Percentiles rank a stretch among this genome's conserved stretches.
Evolutionary conservation across 2,329 filamentous ascomycete species (phyloP).

Genomic region (Paecilomyces sp.): DNA sequence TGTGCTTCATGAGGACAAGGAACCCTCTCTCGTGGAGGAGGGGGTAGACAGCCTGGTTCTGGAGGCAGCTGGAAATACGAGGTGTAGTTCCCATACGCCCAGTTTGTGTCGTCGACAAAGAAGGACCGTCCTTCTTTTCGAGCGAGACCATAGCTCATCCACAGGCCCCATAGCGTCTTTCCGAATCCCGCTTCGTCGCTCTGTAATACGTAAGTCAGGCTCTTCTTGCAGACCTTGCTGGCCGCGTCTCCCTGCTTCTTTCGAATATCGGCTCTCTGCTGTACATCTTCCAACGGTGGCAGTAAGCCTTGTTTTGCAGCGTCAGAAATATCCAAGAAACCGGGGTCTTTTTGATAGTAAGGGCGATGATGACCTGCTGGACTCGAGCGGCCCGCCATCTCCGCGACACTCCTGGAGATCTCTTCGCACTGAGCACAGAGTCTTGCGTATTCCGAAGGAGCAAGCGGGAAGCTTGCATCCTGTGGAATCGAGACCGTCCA

Average conservation of each 20-base stretch:
- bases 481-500: slow-evolving; percentile 80
- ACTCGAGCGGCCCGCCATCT: slow-evolving; percentile 39
- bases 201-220: slow-evolving; percentile 73
- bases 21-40: slow-evolving; percentile 66
- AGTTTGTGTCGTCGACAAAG: slow-evolving; percentile 77
- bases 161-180: slow-evolving; percentile 67
- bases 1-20: slow-evolving; percentile 71
- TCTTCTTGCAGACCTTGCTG: slow-evolving; percentile 54
- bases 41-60: slow-evolving; percentile 58
- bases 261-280: slow-evolving; percentile 6
- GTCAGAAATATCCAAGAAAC: slow-evolving; percentile 68
- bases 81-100: slow-evolving; percentile 71
- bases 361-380: slow-evolving; percentile 33
- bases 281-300: slow-evolving; percentile 37
- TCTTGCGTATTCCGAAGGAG: slow-evolving; percentile 58
- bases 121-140: slow-evolving; percentile 67
- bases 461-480: slow-evolving; percentile 59
- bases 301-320: slow-evolving; percentile 61
- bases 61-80: slow-evolving; percentile 66
- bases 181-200: slow-evolving; percentile 69
- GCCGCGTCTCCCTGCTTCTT: background rate
- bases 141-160: slow-evolving; percentile 77
- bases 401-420: slow-evolving; percentile 52
- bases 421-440: slow-evolving; percentile 63
- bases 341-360: slow-evolving; percentile 58